Conservation (phyloP, 1,139 yeast genomes). For the Scheffersomyces stambukii region DNA sequence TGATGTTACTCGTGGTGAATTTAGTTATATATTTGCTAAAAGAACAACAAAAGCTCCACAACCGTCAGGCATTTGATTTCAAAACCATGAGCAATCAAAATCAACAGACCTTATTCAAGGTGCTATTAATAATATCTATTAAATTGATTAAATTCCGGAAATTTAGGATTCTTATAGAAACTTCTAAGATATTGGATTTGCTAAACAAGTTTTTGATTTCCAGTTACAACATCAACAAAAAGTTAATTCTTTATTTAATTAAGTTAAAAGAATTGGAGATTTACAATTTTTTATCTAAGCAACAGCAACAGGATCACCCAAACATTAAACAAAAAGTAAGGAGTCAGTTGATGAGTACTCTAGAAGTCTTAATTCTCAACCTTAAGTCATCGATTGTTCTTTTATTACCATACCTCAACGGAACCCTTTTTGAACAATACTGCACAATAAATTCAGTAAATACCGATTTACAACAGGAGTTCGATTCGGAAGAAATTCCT, state of each 20-base stretch:
- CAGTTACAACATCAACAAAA: conserved; percentile 39
- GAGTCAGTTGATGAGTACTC: conserved; percentile 13
- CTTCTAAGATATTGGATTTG: conserved; percentile 20
- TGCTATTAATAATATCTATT: conserved; percentile 29
- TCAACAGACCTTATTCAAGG: conserved; percentile 20
- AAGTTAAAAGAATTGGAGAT: conserved; percentile 22
- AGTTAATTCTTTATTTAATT: conserved; percentile 29
- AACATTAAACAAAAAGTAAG: conserved; percentile 6
- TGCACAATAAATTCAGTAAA: conserved; percentile 35
- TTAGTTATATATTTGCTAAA: conserved; percentile 25
- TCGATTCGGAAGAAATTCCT: conserved; percentile 1
- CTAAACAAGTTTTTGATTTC: conserved; percentile 28
- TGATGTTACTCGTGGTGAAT: conserved; percentile 16
- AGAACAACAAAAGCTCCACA: conserved; percentile 8
- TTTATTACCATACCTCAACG: conserved; percentile 34
- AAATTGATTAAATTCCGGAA: conserved; percentile 27
- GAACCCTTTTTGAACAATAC: conserved; percentile 38
- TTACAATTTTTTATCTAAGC: conserved; percentile 18
- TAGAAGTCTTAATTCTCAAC: conserved; percentile 27
- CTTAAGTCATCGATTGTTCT: conserved; percentile 25
- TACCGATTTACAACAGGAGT: conserved; percentile 14
- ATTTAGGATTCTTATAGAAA: conserved; percentile 20
- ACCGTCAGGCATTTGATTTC: neutral
- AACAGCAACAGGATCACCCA: conserved; percentile 7
- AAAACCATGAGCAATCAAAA: conserved; percentile 1